A percentile compares a stretch with the other conserved stretches of the same genome.
phyloP scores from a whole-genome alignment of 176 grass and related monocot genomes.

The Oryza glaberrima region DNA sequence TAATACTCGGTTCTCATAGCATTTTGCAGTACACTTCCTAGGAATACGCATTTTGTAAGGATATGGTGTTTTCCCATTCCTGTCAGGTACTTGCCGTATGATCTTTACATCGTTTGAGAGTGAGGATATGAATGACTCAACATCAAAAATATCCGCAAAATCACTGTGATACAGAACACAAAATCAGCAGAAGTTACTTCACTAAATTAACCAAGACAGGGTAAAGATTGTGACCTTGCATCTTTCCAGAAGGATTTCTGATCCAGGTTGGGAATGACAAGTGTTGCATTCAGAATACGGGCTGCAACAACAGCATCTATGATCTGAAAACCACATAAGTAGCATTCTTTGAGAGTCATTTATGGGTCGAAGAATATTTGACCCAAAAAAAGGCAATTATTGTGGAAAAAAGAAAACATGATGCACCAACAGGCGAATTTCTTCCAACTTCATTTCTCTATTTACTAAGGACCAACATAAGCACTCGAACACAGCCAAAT shows the following conservation, averaged over 20 bases:
- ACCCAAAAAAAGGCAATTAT: not conserved
- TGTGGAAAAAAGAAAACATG: not conserved
- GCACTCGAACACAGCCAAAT: not conserved
- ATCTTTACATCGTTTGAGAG: conserved; percentile 86
- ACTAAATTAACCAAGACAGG: conserved; percentile 29
- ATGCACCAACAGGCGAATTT: not conserved
- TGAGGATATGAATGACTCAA: conserved; percentile 84
- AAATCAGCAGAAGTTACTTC: conserved; percentile 25
- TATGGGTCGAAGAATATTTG: not conserved
- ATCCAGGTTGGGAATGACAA: conserved; percentile 83
- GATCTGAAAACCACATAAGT: conserved; percentile 68
- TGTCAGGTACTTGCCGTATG: conserved; percentile 68
- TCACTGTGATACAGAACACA: conserved; percentile 58
- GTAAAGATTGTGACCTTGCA: conserved; percentile 54
- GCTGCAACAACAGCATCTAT: conserved; percentile 95
- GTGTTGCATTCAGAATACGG: conserved; percentile 87
- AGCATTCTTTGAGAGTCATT: conserved; percentile 8
- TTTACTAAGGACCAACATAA: not conserved
- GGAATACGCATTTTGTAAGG: conserved; percentile 93
- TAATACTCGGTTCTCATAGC: conserved; percentile 82
- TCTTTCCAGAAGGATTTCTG: conserved; percentile 97
- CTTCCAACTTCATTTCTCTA: not conserved
- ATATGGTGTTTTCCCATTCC: conserved; percentile 48
- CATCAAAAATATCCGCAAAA: conserved; percentile 87
- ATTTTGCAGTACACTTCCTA: conserved; percentile 87